Percentiles rank a stretch among this genome's conserved stretches.
phyloP scores from a whole-genome alignment of 768 basidiomycete genomes.

The Lentinus tigrinus region DNA sequence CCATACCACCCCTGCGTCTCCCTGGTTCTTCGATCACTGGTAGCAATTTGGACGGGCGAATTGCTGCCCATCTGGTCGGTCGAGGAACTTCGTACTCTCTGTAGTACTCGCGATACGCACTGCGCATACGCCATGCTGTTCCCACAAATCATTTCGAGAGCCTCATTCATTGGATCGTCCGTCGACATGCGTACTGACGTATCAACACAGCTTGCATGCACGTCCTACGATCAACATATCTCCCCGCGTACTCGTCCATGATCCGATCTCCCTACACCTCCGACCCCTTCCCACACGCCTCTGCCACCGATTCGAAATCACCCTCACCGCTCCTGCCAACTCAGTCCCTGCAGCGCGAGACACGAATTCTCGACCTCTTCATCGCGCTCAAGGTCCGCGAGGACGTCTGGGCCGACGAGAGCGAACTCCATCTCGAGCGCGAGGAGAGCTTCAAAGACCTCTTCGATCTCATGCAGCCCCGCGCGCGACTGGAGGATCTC shows the following conservation, averaged over 20 bases:
- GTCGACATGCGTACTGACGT: neutral
- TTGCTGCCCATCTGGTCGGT: too few relatives aligned
- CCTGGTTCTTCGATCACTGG: too few relatives aligned
- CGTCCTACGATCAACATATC: constrained; percentile 72
- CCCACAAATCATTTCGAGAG: neutral
- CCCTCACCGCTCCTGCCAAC: constrained; percentile 29
- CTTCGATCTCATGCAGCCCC: constrained; percentile 75
- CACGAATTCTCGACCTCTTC: constrained; percentile 71
- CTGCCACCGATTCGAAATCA: constrained; percentile 21
- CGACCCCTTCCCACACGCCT: constrained; percentile 68
- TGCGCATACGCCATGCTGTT: too few relatives aligned
- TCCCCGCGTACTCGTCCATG: constrained; percentile 61
- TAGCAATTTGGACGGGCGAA: too few relatives aligned
- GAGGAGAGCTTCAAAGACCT: constrained; percentile 78
- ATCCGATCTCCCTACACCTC: constrained; percentile 70
- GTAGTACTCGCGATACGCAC: too few relatives aligned
- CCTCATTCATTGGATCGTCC: too few relatives aligned
- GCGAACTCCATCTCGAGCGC: constrained; percentile 70
- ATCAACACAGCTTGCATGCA: constrained; percentile 67
- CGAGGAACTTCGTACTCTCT: too few relatives aligned
- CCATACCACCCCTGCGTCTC: too few relatives aligned
- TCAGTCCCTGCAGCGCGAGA: constrained; percentile 66
- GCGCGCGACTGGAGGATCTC: constrained; percentile 74
- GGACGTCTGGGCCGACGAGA: constrained; percentile 75
- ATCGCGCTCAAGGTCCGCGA: constrained; percentile 78